Base-by-base conservation (phyloP, 495 filamentous ascomycete species). In the Lepraria neglecta region DNA sequence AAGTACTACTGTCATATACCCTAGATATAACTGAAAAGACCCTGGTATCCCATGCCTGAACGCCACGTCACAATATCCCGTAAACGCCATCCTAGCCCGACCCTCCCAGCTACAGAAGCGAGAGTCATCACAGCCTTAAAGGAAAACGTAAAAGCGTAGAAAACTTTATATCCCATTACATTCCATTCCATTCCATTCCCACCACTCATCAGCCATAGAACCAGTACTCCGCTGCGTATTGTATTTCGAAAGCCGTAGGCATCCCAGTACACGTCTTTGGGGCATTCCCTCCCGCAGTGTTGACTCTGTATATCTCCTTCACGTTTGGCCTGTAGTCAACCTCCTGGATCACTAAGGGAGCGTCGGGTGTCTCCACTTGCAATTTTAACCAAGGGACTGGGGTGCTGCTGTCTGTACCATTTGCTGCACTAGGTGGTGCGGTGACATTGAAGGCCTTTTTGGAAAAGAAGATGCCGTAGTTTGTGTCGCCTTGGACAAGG, bases 181-280 rank as follows among this genome's bases (percentile, higher is more conserved):
- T 11, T 21, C 46, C n/a, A 6, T 14, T 21, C 7, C 46, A 10
- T 11, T 24, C 21, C 19, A 3, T 4, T 0, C 10, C 46, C 3
- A 12, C n/a, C 44, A 44, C 19, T 45, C 30, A 27, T 59, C 28
- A 64, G 24, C 56, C 75, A 69, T 68, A 82, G 61, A 82, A 74
- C 64, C 75, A 82, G 53, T 91, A 97, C 77, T 90, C 84, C 9
- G 92, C 84, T 14, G 89, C 78, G 74, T 98, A 98, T 70, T 90
- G 77, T 40, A 95, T 81, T 54, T 82, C 71, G 64, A 98, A 92
- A 6, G 68, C 56, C 33, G 74, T 72, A 1, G 77, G 71, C 43
- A 60, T 51, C 1, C 85, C 87, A 43, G 82, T 68, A 71, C 94
- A 98, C 0, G 83, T 91, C 42, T 79, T 74, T 0, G 94, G 91